phyloP scores from a whole-genome alignment of 2,329 filamentous ascomycete genomes.

The Diaporthe nobilis region DNA sequence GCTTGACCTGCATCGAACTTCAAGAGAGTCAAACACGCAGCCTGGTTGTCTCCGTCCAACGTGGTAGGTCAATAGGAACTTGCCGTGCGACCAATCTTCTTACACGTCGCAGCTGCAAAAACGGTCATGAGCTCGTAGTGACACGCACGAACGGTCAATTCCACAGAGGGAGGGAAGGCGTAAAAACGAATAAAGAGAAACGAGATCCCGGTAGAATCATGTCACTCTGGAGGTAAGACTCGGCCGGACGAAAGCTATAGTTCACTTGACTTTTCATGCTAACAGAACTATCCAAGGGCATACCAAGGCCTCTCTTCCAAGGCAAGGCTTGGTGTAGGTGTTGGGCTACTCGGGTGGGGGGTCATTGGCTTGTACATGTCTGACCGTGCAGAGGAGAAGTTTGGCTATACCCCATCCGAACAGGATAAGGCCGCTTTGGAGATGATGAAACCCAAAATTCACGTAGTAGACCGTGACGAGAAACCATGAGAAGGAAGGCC shows the following conservation, averaged over 20 bases:
- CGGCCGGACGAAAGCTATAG: neutral
- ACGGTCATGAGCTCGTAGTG: constrained; percentile 11
- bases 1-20: neutral
- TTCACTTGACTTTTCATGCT: neutral
- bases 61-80: neutral
- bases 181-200: neutral
- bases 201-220: constrained; percentile 5
- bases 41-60: neutral
- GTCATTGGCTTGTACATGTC: constrained; percentile 79
- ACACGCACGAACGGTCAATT: neutral
- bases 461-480: constrained; percentile 67
- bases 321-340: constrained; percentile 79
- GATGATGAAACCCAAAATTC: constrained; percentile 73
- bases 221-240: constrained; percentile 39
- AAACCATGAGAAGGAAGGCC: constrained; percentile 34
- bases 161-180: too few relatives aligned
- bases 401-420: constrained; percentile 80
- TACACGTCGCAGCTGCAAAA: neutral
- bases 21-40: neutral
- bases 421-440: constrained; percentile 79
- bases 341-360: constrained; percentile 84
- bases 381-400: constrained; percentile 79
- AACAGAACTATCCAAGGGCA: constrained; percentile 59
- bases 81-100: neutral
- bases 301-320: constrained; percentile 81